Conservation (phyloP, 73 alveolate species). For the Uronychia setigera region DNA sequence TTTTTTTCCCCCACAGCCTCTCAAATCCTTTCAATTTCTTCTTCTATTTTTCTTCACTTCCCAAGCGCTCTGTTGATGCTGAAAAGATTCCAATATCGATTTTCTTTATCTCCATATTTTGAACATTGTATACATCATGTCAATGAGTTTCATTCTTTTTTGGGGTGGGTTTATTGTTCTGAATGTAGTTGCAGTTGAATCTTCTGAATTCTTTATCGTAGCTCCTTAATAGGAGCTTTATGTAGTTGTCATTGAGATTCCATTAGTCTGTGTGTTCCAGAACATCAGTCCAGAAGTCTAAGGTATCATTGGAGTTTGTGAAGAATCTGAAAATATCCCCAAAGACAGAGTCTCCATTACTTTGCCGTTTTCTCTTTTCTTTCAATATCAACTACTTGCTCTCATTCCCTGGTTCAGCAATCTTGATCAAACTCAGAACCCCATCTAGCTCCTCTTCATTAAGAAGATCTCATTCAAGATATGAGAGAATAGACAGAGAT, state of each 20-base stretch:
- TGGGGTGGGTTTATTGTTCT: too few relatives aligned
- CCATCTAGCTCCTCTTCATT: conserved; percentile 58
- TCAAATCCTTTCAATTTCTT: too few relatives aligned
- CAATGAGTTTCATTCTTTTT: too few relatives aligned
- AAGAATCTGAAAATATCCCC: not conserved
- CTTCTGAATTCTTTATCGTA: not conserved
- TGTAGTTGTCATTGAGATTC: not conserved
- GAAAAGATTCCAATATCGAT: too few relatives aligned
- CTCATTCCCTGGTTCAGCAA: not conserved
- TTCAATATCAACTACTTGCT: not conserved
- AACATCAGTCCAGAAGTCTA: not conserved
- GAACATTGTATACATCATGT: too few relatives aligned
- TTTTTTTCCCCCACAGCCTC: too few relatives aligned
- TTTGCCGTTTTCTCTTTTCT: not conserved
- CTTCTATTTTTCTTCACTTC: too few relatives aligned
- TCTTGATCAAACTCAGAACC: conserved; percentile 11
- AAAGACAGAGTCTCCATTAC: not conserved
- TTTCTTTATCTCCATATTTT: too few relatives aligned
- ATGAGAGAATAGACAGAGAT: conserved; percentile 38
- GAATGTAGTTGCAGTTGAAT: not conserved
- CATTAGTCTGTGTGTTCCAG: not conserved
- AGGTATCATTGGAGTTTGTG: not conserved
- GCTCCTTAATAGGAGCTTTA: not conserved
- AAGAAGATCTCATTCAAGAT: conserved; percentile 44
- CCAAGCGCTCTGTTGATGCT: too few relatives aligned